Percentiles rank a stretch among this genome's conserved stretches.
Evolutionary conservation across 352 stramenopile species (phyloP).

Genomic region (Pythium sp.): DNA sequence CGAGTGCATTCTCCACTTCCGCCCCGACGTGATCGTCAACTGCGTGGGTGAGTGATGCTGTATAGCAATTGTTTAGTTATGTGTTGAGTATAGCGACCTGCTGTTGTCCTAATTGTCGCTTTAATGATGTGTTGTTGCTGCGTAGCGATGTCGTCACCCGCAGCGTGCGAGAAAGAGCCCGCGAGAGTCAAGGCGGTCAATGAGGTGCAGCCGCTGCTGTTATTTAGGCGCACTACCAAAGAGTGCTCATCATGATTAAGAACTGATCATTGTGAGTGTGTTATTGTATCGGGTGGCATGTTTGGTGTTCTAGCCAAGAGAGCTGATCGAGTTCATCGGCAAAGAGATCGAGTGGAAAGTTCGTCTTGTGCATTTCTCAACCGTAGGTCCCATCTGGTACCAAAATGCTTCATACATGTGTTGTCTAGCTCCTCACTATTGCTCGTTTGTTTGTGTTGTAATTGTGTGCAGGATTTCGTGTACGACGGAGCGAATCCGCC

Average conservation of each 20-base stretch:
- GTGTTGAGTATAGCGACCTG: neutral
- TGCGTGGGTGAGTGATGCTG: constrained; percentile 37
- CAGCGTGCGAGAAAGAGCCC: constrained; percentile 50
- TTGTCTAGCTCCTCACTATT: neutral
- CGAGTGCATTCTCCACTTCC: constrained; percentile 35
- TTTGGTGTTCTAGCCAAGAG: constrained; percentile 25
- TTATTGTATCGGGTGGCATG: neutral
- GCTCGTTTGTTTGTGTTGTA: neutral
- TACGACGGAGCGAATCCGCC: constrained; percentile 36
- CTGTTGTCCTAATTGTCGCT: neutral
- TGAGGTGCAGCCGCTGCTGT: constrained; percentile 27
- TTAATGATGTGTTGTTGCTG: neutral
- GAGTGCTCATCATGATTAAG: neutral
- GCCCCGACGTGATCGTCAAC: constrained; percentile 48
- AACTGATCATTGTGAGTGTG: neutral
- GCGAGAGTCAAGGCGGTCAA: constrained; percentile 37
- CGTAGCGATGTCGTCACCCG: constrained; percentile 54
- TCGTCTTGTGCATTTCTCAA: constrained; percentile 63
- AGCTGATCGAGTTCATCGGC: constrained; percentile 31
- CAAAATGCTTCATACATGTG: neutral
- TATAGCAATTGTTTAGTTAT: neutral
- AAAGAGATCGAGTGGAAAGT: constrained; percentile 21
- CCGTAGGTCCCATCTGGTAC: constrained; percentile 19
- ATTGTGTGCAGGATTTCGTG: constrained; percentile 46
- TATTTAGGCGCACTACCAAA: neutral